These are phyloP conservation scores for Abortiporus biennis DNA, from an alignment of 1,284 basidiomycete genomes.

Conservation along the genomic window DNA sequence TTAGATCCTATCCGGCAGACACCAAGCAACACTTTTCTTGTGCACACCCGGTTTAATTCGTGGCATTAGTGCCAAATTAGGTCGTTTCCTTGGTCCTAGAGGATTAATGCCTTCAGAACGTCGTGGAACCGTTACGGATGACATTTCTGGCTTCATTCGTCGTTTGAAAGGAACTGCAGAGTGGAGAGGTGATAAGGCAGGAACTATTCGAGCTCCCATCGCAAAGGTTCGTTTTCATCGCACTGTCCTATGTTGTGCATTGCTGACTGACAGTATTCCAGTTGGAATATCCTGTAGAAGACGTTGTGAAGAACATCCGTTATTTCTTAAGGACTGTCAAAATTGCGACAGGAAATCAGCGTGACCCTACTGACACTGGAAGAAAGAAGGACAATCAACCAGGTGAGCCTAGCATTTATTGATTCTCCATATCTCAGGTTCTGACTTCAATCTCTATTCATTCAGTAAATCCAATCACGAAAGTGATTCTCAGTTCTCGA, in stretches of 20 bases:
- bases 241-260: background rate
- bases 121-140: slow-evolving; percentile 90
- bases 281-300: slow-evolving; percentile 70
- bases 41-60: slow-evolving; percentile 79
- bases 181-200: slow-evolving; percentile 89
- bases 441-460: slow-evolving; percentile 2
- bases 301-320: slow-evolving; percentile 76
- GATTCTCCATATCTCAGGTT: slow-evolving; percentile 6
- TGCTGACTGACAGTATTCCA: slow-evolving; percentile 21
- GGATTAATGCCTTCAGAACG: slow-evolving; percentile 95
- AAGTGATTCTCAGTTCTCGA: slow-evolving; percentile 78
- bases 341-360: slow-evolving; percentile 63
- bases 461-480: slow-evolving; percentile 64
- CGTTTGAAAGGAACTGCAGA: slow-evolving; percentile 81
- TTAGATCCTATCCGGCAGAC: slow-evolving; percentile 61
- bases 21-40: slow-evolving; percentile 79
- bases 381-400: slow-evolving; percentile 33
- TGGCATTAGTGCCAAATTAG: slow-evolving; percentile 75
- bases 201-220: slow-evolving; percentile 79
- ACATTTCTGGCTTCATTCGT: slow-evolving; percentile 76
- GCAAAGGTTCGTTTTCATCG: slow-evolving; percentile 43
- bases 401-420: slow-evolving; percentile 21
- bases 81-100: slow-evolving; percentile 87
- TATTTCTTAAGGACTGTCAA: slow-evolving; percentile 79
- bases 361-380: slow-evolving; percentile 33